phyloP scores from a whole-genome alignment of 164 flowering plant species.

The Umbellularia californica region DNA sequence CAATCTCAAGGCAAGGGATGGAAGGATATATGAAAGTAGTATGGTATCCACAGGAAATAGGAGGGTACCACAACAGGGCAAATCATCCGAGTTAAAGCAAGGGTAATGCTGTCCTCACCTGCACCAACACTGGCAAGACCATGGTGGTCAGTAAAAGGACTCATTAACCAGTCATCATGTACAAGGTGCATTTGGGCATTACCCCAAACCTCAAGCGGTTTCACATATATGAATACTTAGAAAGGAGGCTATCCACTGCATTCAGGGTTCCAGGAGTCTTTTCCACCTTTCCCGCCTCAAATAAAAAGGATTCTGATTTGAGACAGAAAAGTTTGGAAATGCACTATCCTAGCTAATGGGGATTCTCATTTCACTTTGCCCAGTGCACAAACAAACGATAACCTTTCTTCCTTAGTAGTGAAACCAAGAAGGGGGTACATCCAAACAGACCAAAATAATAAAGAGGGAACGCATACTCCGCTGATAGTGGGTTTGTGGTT shows the following conservation, averaged over 20 bases:
- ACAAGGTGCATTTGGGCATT: neutral
- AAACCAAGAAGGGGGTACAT: neutral
- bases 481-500: conserved; percentile 18
- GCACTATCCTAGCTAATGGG: neutral
- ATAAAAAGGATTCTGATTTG: neutral
- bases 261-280: neutral
- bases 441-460: neutral
- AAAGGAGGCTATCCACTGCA: neutral
- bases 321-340: too few species aligned
- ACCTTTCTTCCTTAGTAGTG: neutral
- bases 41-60: neutral
- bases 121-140: conserved; percentile 1
- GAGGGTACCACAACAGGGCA: neutral
- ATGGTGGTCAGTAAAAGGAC: neutral
- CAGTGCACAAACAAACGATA: neutral
- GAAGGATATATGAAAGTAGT: neutral
- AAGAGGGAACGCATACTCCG: conserved; percentile 34
- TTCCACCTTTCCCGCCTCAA: neutral
- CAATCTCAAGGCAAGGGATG: neutral
- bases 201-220: neutral
- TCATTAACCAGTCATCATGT: neutral
- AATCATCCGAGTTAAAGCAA: neutral
- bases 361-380: neutral
- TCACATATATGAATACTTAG: neutral
- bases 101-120: neutral